Evolutionary conservation across 306 rosid species (phyloP).

Genomic region (Begonia masoniana): DNA sequence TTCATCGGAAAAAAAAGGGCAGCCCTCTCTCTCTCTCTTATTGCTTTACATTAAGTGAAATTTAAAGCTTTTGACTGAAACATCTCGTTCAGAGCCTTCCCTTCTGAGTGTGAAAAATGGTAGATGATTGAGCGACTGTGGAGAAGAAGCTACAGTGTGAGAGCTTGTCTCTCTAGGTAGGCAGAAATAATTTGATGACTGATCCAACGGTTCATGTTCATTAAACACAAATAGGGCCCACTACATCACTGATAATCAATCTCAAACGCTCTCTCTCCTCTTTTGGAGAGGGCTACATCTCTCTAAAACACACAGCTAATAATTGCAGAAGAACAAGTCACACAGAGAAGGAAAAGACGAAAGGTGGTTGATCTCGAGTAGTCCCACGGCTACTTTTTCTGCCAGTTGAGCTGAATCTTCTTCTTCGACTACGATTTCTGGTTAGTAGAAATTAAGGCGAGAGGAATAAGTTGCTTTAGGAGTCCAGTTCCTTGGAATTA

Average conservation of each 20-base stretch:
- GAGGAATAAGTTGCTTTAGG: constrained; percentile 72
- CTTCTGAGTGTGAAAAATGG: too few species aligned
- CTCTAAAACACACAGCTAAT: too few species aligned
- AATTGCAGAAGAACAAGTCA: constrained; percentile 4
- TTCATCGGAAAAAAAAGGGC: too few species aligned
- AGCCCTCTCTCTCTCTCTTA: too few species aligned
- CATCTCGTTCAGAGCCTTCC: too few species aligned
- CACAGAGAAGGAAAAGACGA: constrained; percentile 6
- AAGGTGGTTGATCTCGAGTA: constrained; percentile 21
- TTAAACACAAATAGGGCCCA: constrained; percentile 11
- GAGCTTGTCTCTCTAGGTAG: too few species aligned
- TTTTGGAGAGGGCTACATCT: constrained; percentile 61
- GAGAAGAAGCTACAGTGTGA: too few species aligned
- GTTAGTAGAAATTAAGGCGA: constrained; percentile 43
- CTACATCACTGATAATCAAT: constrained; percentile 4
- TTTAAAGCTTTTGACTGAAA: too few species aligned
- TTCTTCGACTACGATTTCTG: neutral
- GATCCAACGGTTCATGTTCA: constrained; percentile 18
- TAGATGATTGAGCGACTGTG: too few species aligned
- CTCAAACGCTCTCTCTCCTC: constrained; percentile 62
- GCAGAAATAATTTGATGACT: neutral
- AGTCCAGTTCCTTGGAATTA: constrained; percentile 74
- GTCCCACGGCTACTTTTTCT: constrained; percentile 25
- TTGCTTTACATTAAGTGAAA: too few species aligned
- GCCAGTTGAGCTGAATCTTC: neutral